phyloP scores from a whole-genome alignment of 176 grass and related monocot species.

The Cenchrus purpureus region DNA sequence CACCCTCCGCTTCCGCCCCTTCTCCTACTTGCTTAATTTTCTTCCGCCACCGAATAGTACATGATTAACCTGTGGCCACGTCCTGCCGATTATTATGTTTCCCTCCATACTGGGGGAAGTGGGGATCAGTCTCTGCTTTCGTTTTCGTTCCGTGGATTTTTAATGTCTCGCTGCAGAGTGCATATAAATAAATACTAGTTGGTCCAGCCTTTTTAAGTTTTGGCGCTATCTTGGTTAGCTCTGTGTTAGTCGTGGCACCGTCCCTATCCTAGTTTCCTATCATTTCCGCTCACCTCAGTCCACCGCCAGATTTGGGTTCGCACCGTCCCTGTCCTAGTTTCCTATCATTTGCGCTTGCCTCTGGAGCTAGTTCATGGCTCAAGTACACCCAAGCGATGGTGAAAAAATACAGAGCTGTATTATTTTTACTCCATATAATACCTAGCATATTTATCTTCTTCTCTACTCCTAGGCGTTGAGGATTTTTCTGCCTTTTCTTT shows the following conservation, averaged over 20 bases:
- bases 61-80: not conserved
- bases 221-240: not conserved
- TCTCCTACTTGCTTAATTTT: not conserved
- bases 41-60: not conserved
- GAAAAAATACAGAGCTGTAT: not conserved
- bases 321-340: not conserved
- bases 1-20: not conserved
- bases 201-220: not conserved
- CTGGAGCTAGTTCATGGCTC: not conserved
- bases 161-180: not conserved
- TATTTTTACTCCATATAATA: not conserved
- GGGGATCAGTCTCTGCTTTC: not conserved
- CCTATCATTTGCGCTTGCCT: not conserved
- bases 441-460: not conserved
- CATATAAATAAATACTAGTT: not conserved
- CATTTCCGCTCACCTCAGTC: constrained; percentile 1
- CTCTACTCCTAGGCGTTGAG: not conserved
- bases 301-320: not conserved
- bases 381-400: not conserved
- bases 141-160: not conserved
- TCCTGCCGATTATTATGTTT: not conserved
- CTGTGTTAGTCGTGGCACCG: not conserved
- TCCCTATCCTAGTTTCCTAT: constrained; percentile 5
- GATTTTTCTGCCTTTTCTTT: not conserved
- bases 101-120: not conserved